Evolutionary conservation across 73 alveolate species (phyloP), one percentile per base, ranked within the genome.

Genomic region (Breviolum minutum): DNA sequence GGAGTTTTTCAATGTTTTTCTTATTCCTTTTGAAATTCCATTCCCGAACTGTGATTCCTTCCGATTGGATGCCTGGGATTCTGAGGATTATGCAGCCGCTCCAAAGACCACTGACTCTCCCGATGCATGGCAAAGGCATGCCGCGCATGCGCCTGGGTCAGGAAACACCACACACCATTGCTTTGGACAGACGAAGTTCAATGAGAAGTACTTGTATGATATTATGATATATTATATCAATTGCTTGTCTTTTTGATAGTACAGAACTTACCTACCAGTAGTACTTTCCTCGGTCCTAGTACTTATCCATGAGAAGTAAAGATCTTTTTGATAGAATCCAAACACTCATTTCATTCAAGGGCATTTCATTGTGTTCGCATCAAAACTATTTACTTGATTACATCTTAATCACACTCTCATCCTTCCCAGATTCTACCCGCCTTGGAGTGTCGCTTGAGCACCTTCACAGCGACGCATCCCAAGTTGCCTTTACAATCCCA

Each of bases 61-160:
- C 26, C 26, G 80, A 26, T n/a, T 13, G 22, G 12, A 61, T 12
- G 94, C 94, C 94, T 86, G 22, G 89, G 91, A 29, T 92, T 63
- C 16, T 63, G 30, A 16, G 19, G 40, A 64, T 94, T 94, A 94
- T 94, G 99, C 76, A 94, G 76, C 13, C 94, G 70, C 26, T 30
- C 61, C 73, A 94, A 14, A 22, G 99, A 94, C 99, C 99, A 94
- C 61, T 94, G 99, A 40, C 99, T 80, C 68, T 94, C 99, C 73
- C 99, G 85, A 22, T 94, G 85, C 99, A 94, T 94, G 40, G 99
- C 99, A 40, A 94, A 94, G 63, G 99, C 99, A 77, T 94, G 99
- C 20, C 95, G 84, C 70, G 95, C 95, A 66, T 88, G 86, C 62
- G 95, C 95, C 83, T 88, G 80, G 26, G 89, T 5, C n/a, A 0